Evolutionary conservation across 345 rosid genomes (phyloP).

Genomic region (Melaleuca quinquenervia): DNA sequence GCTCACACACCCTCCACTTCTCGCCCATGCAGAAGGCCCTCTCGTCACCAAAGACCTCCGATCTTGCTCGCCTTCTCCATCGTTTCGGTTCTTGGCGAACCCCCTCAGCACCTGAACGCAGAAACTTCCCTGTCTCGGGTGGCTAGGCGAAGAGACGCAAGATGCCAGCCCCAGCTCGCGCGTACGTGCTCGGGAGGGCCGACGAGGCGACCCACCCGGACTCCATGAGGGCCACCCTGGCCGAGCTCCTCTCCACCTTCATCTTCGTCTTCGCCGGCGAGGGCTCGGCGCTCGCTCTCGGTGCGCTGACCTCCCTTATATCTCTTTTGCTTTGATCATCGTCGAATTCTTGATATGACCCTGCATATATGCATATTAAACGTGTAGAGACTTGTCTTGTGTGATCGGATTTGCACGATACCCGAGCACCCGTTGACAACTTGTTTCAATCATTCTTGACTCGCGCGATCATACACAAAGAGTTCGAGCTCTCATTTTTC

Average conservation of each 20-base stretch:
- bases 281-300: slow-evolving; percentile 68
- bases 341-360: not conserved
- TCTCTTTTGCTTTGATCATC: not conserved
- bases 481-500: not conserved
- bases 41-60: not conserved
- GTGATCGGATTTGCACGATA: not conserved
- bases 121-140: not conserved
- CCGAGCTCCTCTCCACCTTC: slow-evolving; percentile 62
- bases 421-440: accelerated
- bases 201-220: slow-evolving; percentile 45
- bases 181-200: slow-evolving; percentile 29
- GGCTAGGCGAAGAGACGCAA: not conserved
- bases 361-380: not conserved
- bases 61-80: not conserved
- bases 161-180: slow-evolving; percentile 14
- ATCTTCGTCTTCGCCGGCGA: slow-evolving; percentile 73
- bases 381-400: not conserved
- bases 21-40: not conserved
- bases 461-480: too few species aligned
- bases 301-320: slow-evolving; percentile 1
- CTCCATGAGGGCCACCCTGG: slow-evolving; percentile 42
- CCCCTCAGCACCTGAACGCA: not conserved
- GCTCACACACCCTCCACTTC: not conserved
- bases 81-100: not conserved
- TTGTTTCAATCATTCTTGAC: not conserved